Percentiles rank a stretch among this genome's conserved stretches.
phyloP scores from a whole-genome alignment of 306 rosid species.

The Biancaea sappan region DNA sequence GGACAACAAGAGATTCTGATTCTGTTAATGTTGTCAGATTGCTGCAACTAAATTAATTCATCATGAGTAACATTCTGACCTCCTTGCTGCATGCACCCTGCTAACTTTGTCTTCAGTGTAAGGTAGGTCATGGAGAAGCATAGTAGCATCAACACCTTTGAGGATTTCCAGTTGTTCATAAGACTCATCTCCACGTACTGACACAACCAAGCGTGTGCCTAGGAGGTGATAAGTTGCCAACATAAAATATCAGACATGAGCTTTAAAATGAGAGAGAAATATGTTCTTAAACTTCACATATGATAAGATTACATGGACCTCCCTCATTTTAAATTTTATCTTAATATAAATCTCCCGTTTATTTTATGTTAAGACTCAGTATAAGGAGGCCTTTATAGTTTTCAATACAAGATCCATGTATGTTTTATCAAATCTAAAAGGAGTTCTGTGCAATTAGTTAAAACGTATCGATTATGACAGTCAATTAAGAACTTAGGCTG shows the following conservation, averaged over 20 bases:
- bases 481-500: neutral
- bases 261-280: slow-evolving; percentile 4
- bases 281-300: slow-evolving; percentile 7
- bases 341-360: neutral
- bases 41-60: slow-evolving; percentile 25
- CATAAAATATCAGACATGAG: neutral
- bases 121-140: slow-evolving; percentile 90
- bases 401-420: neutral
- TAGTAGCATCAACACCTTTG: slow-evolving; percentile 77
- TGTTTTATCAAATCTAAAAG: slow-evolving; percentile 28
- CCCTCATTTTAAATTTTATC: slow-evolving; percentile 4
- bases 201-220: slow-evolving; percentile 93
- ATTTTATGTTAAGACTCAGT: slow-evolving; percentile 17
- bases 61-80: slow-evolving; percentile 52
- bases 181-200: slow-evolving; percentile 86
- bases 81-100: slow-evolving; percentile 91
- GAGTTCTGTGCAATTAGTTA: slow-evolving; percentile 15
- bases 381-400: neutral
- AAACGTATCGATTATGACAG: neutral
- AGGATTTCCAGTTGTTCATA: slow-evolving; percentile 74
- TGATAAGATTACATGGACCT: neutral
- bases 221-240: slow-evolving; percentile 28
- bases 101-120: slow-evolving; percentile 70
- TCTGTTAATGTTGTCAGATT: slow-evolving; percentile 19
- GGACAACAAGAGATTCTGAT: neutral